Percentiles rank a stretch among this genome's conserved stretches.
Conservation (phyloP, 2,329 filamentous ascomycete species). For the Graphilbum fragrans region DNA sequence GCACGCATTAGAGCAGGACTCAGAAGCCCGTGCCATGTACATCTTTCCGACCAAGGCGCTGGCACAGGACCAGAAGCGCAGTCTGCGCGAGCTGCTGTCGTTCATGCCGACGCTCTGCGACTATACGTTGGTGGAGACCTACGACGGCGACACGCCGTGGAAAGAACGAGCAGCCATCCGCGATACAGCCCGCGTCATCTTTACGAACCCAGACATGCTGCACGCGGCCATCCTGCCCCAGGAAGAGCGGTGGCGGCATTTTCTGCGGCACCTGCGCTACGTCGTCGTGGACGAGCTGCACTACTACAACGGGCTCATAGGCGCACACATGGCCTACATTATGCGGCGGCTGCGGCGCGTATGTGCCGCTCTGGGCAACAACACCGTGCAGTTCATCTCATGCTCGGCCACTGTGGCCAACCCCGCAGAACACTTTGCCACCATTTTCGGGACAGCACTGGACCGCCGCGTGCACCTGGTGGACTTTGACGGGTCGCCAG, state of each 20-base stretch:
- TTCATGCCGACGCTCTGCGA: slow-evolving; percentile 59
- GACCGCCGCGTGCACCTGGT: slow-evolving; percentile 50
- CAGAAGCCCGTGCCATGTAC: slow-evolving; percentile 76
- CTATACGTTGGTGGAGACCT: slow-evolving; percentile 74
- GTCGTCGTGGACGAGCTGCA: slow-evolving; percentile 90
- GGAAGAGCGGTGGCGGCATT: slow-evolving; percentile 78
- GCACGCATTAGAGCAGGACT: slow-evolving; percentile 70
- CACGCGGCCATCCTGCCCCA: slow-evolving; percentile 89
- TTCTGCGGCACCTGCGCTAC: slow-evolving; percentile 75
- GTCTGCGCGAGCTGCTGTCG: slow-evolving; percentile 69
- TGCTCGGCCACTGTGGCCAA: slow-evolving; percentile 96
- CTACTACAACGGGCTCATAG: slow-evolving; percentile 91
- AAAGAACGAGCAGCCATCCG: slow-evolving; percentile 64
- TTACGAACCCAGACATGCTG: slow-evolving; percentile 97
- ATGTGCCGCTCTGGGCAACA: slow-evolving; percentile 82
- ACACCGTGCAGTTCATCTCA: slow-evolving; percentile 76
- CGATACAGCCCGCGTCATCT: slow-evolving; percentile 83
- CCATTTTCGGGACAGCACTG: slow-evolving; percentile 65
- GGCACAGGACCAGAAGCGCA: slow-evolving; percentile 86
- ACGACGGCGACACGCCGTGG: slow-evolving; percentile 91
- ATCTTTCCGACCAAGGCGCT: slow-evolving; percentile 97
- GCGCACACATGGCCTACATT: slow-evolving; percentile 86
- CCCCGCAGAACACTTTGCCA: slow-evolving; percentile 80
- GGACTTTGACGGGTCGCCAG: slow-evolving; percentile 87
- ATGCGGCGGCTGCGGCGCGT: slow-evolving; percentile 82